Evolutionary conservation across 192 early-diverging fungal genomes (phyloP).

Genomic region (Rhizoclosmatium globosum): DNA sequence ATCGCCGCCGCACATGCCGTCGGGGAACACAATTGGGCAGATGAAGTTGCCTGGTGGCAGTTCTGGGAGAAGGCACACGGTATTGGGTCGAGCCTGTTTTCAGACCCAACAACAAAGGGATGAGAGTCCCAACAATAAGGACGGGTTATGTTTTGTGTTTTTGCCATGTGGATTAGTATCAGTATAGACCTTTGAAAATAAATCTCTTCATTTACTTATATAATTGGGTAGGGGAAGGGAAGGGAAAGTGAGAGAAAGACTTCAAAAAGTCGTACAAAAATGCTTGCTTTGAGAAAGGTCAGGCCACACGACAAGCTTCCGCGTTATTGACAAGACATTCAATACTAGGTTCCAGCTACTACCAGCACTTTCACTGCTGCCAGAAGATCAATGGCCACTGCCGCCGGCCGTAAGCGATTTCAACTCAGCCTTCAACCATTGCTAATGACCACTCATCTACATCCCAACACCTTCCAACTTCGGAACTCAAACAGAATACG

Average conservation of each 20-base stretch:
- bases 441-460: too few species aligned
- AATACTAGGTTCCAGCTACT: background rate
- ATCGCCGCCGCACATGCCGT: constrained; percentile 33
- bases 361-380: background rate
- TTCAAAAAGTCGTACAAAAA: too few species aligned
- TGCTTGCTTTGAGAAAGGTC: too few species aligned
- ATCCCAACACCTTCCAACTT: background rate
- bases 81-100: constrained; percentile 14
- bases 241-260: too few species aligned
- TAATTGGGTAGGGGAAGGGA: too few species aligned
- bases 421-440: background rate
- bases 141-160: too few species aligned
- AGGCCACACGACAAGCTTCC: too few species aligned
- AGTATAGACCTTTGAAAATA: too few species aligned
- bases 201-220: too few species aligned
- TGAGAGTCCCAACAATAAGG: background rate
- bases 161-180: too few species aligned
- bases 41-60: constrained; percentile 46
- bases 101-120: background rate
- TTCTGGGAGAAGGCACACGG: constrained; percentile 38
- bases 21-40: constrained; percentile 43
- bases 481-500: constrained; percentile 28
- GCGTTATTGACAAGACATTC: too few species aligned
- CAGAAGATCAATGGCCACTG: constrained; percentile 13
- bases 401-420: constrained; percentile 5